Base-by-base conservation (phyloP, 2,329 filamentous ascomycete species). In the Lasiodiplodia citricola region DNA sequence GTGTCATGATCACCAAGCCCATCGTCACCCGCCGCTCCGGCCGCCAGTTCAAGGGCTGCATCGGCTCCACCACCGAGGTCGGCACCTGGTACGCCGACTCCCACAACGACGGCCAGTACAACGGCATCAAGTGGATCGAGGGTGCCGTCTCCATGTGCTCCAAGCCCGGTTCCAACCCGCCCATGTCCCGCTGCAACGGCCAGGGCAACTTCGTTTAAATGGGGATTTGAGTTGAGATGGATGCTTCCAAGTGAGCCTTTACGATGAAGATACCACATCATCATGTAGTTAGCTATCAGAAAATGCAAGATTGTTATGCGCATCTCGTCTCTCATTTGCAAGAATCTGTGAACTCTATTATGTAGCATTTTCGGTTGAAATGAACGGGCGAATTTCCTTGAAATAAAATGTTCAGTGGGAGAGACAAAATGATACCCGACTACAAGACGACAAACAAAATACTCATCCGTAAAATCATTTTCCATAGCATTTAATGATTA, bases 21-120 rank as follows among this genome's bases (percentile, higher is more conserved):
- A 23, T 71, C 25, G 70, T 66, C 37, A 73, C 72, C 28, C 72
- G 72, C 55, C 70, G 71, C 25, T 74, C 70, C 52, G 72, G 72
- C 28, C 65, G 66, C n/a, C 60, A 71, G 10, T 50, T 67, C 55
- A 23, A 70, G 41, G 72, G 72, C 18, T 71, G 72, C 56, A 50
- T 71, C 18, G 72, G 70, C 37, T 35, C 38, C 10, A 47, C 60
- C 10, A 70, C 68, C 67, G 25, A 72, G 62, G 35, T 66, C 16
- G 72, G 69, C 3, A 73, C 72, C 10, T 74, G 70, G 57, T 70
- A 70, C 64, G 72, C 73, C 14, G 73, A 74, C 41, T 63, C 70
- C 55, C 70, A 68, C 67, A 65, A 67, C 10, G 51, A 55, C 2
- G 67, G 67, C 10, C 63, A 31, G 18, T 72, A 72, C 68, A 70